Evolutionary conservation across 2,329 filamentous ascomycete genomes (phyloP), one percentile per base, ranked within the genome.

Genomic region (Xylariaceae sp.): DNA sequence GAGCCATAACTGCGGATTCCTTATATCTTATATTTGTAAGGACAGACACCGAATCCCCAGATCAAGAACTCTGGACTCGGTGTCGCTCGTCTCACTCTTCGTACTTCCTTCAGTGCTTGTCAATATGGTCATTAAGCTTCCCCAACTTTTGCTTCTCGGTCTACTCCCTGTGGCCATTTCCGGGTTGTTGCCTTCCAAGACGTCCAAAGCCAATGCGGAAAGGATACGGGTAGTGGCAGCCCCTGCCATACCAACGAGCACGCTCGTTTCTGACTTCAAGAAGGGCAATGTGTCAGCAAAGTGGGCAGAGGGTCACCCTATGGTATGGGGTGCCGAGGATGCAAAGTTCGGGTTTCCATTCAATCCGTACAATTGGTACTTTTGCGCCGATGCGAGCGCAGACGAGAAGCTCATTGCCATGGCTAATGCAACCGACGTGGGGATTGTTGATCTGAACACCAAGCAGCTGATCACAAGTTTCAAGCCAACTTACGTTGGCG

Each of bases 321-420:
- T 32, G 42, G 42, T 46, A 9, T 46, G 29, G 29, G 42, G 32
- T 35, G 15, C 42, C 16, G 42, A 46, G 29, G 18, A 33, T 20
- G 29, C 33, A 13, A 46, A 46, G 27, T 36, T 29, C 20, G 23
- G 21, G 10, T 21, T 20, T 7, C 33, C 44, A n/a, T n/a, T 24
- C 21, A 7, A 16, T 37, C n/a, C n/a, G n/a, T n/a, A n/a, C n/a
- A n/a, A n/a, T n/a, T n/a, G n/a, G n/a, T n/a, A n/a, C n/a, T n/a
- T n/a, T n/a, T n/a, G n/a, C n/a, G 18, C 18, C 15, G 44, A 39
- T 29, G 44, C 37, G 44, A 36, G 44, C 44, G 2, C 44, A 21
- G 44, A 46, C 16, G 42, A 46, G n/a, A 46, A 46, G 29, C 33
- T 46, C 29, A n/a, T 46, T 9, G 42, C 10, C 21, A 24, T 33